These are phyloP conservation scores for Cryptosporidium sp. DNA, from an alignment of 169 alveolate genomes.

Conservation along the genomic window DNA sequence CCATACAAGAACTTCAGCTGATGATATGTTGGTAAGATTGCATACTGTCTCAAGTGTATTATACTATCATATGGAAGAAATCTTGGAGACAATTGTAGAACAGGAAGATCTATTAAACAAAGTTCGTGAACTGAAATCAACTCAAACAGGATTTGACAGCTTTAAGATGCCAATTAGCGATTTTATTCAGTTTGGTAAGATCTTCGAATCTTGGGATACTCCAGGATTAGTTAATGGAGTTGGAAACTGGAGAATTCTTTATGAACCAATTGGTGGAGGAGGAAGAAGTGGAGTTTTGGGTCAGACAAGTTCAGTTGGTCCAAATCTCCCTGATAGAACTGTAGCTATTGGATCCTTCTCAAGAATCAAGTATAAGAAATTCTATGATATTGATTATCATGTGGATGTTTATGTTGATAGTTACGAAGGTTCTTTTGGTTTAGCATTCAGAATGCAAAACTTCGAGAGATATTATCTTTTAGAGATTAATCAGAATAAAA, in stretches of 20 bases:
- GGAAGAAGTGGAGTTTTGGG: constrained; percentile 76
- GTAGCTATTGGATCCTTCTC: constrained; percentile 81
- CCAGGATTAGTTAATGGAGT: constrained; percentile 72
- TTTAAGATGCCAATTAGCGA: constrained; percentile 75
- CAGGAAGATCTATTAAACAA: constrained; percentile 55
- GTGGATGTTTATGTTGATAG: constrained; percentile 82
- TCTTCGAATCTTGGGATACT: constrained; percentile 73
- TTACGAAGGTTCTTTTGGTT: constrained; percentile 83
- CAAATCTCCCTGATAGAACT: constrained; percentile 24
- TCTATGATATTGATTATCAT: constrained; percentile 80
- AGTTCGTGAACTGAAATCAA: constrained; percentile 59
- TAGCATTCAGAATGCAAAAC: constrained; percentile 83
- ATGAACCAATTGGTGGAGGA: constrained; percentile 75
- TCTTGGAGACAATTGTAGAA: constrained; percentile 63
- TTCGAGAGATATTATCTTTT: constrained; percentile 82
- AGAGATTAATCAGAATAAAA: constrained; percentile 80
- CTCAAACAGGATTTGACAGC: constrained; percentile 72
- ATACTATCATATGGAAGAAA: constrained; percentile 65
- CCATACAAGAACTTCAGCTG: constrained; percentile 65
- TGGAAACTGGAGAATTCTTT: constrained; percentile 75
- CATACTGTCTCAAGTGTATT: constrained; percentile 57
- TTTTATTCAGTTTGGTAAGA: constrained; percentile 56
- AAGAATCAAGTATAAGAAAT: constrained; percentile 80
- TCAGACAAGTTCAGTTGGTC: constrained; percentile 74
- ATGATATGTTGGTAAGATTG: constrained; percentile 44